phyloP scores from a whole-genome alignment of 192 early-diverging fungal species.

The Chytriomyces sp. region DNA sequence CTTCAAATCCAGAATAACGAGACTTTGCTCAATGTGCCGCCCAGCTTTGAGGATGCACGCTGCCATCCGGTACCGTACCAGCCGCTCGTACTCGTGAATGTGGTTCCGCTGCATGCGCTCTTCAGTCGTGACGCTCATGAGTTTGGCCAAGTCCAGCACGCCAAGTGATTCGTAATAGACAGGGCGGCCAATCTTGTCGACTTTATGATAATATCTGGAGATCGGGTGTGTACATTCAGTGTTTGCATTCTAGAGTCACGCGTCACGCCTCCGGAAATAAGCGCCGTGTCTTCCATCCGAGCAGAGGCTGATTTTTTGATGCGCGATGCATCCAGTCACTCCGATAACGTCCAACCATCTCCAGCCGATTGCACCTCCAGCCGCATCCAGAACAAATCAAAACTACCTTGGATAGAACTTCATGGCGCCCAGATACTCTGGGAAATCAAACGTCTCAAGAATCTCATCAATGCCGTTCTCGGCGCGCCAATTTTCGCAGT shows the following conservation, averaged over 20 bases:
- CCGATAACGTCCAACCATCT: too few species aligned
- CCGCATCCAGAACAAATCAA: too few species aligned
- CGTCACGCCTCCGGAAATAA: too few species aligned
- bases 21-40: conserved; percentile 77
- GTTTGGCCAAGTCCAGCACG: conserved; percentile 61
- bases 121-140: conserved; percentile 65
- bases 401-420: conserved; percentile 59
- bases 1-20: conserved; percentile 90
- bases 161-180: conserved; percentile 92
- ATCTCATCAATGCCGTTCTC: conserved; percentile 62
- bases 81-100: conserved; percentile 74
- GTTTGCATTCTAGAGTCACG: too few species aligned
- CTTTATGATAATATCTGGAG: conserved; percentile 86
- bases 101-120: conserved; percentile 75
- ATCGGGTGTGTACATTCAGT: too few species aligned
- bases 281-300: too few species aligned
- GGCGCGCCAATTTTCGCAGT: conserved; percentile 68
- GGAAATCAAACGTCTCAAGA: conserved; percentile 58
- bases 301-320: too few species aligned
- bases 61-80: conserved; percentile 68
- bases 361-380: too few species aligned
- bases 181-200: conserved; percentile 86
- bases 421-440: conserved; percentile 63
- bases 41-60: conserved; percentile 72
- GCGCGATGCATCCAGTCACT: too few species aligned